Conservation (phyloP, 176 grass and related monocot species). For the Luzula sylvatica region DNA sequence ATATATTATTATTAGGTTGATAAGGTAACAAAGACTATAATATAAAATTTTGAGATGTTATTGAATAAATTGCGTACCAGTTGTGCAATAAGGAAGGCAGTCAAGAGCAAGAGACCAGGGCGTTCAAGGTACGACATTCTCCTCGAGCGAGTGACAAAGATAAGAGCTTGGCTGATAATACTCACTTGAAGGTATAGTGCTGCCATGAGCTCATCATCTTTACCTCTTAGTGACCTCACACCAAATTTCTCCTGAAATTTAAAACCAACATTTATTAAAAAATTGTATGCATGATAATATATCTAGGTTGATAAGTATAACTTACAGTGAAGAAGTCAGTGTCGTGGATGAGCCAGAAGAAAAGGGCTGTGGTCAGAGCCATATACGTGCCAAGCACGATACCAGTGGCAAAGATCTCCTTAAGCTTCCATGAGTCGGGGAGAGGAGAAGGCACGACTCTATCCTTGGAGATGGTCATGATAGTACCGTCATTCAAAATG, state of each 20-base stretch:
- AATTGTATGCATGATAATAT: not conserved
- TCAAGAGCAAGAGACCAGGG: slow-evolving; percentile 52
- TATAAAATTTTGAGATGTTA: not conserved
- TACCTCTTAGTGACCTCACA: slow-evolving; percentile 36
- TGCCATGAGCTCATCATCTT: slow-evolving; percentile 50
- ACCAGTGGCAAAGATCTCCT: slow-evolving; percentile 90
- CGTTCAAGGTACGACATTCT: slow-evolving; percentile 82
- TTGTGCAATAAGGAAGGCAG: slow-evolving; percentile 66
- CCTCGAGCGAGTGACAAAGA: slow-evolving; percentile 83
- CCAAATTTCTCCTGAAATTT: slow-evolving; percentile 33
- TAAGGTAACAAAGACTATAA: not conserved
- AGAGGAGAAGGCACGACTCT: slow-evolving; percentile 52
- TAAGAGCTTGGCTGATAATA: slow-evolving; percentile 88
- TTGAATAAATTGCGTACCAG: slow-evolving; percentile 19
- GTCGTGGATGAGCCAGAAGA: slow-evolving; percentile 71
- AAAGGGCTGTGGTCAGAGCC: slow-evolving; percentile 53
- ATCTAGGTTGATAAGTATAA: not conserved
- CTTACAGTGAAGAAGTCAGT: slow-evolving; percentile 61
- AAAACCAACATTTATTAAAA: not conserved
- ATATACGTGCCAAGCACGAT: slow-evolving; percentile 77
- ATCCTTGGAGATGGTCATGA: slow-evolving; percentile 99
- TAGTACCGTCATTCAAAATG: slow-evolving; percentile 95
- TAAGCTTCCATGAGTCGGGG: slow-evolving; percentile 77
- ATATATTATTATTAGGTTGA: not conserved
- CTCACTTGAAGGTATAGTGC: slow-evolving; percentile 89